Evolutionary conservation across 495 filamentous ascomycete genomes (phyloP).

Genomic region (Chaetomidium leptoderma): DNA sequence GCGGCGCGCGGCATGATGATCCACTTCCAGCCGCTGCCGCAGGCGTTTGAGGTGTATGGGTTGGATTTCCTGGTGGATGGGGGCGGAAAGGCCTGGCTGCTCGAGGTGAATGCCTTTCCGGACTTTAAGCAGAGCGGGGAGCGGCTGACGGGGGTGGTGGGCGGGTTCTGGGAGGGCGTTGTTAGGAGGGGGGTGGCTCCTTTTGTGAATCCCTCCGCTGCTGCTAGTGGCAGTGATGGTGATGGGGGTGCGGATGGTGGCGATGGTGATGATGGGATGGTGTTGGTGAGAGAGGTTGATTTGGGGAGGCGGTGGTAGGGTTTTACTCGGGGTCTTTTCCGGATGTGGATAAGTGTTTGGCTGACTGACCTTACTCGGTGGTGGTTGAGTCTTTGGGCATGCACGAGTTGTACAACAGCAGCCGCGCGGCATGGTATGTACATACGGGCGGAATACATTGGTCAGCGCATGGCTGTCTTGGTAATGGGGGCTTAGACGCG

Average conservation of each 20-base stretch:
- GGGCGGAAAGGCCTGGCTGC: slow-evolving; percentile 58
- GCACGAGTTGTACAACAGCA: background rate
- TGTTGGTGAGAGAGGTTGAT: slow-evolving; percentile 33
- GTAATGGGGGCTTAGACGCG: slow-evolving; percentile 11
- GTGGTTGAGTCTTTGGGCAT: too few relatives aligned
- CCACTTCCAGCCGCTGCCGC: slow-evolving; percentile 85
- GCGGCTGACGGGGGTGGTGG: slow-evolving; percentile 63
- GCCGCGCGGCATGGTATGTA: background rate
- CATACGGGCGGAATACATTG: too few relatives aligned
- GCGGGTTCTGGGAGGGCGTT: slow-evolving; percentile 68
- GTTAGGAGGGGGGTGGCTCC: slow-evolving; percentile 57
- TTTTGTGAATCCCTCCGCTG: slow-evolving; percentile 30
- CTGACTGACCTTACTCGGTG: too few relatives aligned
- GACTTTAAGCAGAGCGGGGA: slow-evolving; percentile 90
- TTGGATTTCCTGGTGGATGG: slow-evolving; percentile 83
- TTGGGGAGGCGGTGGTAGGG: slow-evolving; percentile 31
- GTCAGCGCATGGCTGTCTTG: background rate
- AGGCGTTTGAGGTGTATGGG: slow-evolving; percentile 89
- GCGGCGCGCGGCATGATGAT: slow-evolving; percentile 75
- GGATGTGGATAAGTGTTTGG: too few relatives aligned
- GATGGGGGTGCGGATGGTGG: background rate
- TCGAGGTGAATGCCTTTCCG: slow-evolving; percentile 96
- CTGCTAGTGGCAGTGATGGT: background rate
- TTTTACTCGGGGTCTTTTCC: too few relatives aligned
- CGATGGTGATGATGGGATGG: slow-evolving; percentile 29